Conservation (phyloP, 73 alveolate genomes). For the Paramecium sonneborni region DNA sequence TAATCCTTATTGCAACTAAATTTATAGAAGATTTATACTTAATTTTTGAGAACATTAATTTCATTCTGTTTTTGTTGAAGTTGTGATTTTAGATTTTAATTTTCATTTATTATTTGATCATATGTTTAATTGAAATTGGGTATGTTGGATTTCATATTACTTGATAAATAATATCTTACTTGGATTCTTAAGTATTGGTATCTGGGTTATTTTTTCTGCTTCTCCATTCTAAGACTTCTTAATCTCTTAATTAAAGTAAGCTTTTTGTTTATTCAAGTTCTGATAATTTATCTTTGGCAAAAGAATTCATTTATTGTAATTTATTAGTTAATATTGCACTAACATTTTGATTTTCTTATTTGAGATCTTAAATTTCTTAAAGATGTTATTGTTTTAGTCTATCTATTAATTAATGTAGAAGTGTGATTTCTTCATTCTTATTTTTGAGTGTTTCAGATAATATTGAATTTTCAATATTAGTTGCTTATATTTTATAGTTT, state of each 20-base stretch:
- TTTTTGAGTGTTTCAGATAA: not conserved
- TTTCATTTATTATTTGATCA: not conserved
- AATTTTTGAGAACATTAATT: not conserved
- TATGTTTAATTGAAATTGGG: not conserved
- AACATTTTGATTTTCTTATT: not conserved
- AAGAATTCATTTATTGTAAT: not conserved
- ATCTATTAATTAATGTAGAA: not conserved
- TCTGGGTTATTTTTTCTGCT: not conserved
- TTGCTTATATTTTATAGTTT: not conserved
- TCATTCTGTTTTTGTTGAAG: not conserved
- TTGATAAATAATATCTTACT: not conserved
- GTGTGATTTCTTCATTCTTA: not conserved
- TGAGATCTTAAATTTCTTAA: not conserved
- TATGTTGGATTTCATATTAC: not conserved
- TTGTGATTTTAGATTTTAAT: not conserved
- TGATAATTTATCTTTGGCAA: not conserved
- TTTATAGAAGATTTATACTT: not conserved
- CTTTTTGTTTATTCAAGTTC: not conserved
- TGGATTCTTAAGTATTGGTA: not conserved
- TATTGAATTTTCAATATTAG: not conserved
- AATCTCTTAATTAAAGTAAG: not conserved
- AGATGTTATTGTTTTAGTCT: not conserved
- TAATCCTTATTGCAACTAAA: not conserved
- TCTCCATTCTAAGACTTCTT: constrained; percentile 21
- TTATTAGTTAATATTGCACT: not conserved